Base-by-base conservation (phyloP, 2,329 filamentous ascomycete species). In the Aureobasidium pullulans region DNA sequence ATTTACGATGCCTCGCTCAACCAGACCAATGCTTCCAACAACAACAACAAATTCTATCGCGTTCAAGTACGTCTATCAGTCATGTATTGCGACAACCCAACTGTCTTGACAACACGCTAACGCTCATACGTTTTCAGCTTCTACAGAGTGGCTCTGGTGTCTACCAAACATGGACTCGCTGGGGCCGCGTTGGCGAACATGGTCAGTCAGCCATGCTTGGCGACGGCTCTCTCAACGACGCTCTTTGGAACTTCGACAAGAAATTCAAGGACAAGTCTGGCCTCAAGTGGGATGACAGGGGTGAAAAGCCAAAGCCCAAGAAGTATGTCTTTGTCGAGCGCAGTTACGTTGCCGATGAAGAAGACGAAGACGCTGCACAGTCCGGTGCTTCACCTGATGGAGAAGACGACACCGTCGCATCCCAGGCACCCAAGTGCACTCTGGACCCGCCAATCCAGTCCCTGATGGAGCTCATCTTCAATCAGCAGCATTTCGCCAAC, bases 41-140 rank as follows among this genome's bases (percentile, higher is more conserved):
- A 93, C 68, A 88, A 88, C 72, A 93, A 94, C 72, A 94, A 94
- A 65, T 93, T 92, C 70, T 93, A 92, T 68, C 82, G 84, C 31
- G 71, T 91, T 31, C 88, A 93, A 76, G 76, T 89, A 62, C 67
- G 57, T 61, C 32, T 2, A 7, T 15, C 11, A 19, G 7, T 2
- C n/a, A 39, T 31, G 16, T 36, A 39, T 23, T 7, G 39, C 29
- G 47, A 23, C 23, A 3, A 23, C 23, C 23, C 23, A 23, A 23
- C 23, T 23, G 23, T 23, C 23, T 23, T 23, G 23, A 23, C 23
- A 23, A 23, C 23, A 23, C 16, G 16, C 31, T 48, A 19, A 10
- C 16, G 58, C 31, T 40, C 62, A 52, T 65, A 3, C 23, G 23
- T 3, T 13, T 29, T 29, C 61, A 62, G 60, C 46, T 84, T 71